These are phyloP conservation scores for Parastagonospora avenae DNA, from an alignment of 2,329 filamentous ascomycete species.

Conservation along the genomic window DNA sequence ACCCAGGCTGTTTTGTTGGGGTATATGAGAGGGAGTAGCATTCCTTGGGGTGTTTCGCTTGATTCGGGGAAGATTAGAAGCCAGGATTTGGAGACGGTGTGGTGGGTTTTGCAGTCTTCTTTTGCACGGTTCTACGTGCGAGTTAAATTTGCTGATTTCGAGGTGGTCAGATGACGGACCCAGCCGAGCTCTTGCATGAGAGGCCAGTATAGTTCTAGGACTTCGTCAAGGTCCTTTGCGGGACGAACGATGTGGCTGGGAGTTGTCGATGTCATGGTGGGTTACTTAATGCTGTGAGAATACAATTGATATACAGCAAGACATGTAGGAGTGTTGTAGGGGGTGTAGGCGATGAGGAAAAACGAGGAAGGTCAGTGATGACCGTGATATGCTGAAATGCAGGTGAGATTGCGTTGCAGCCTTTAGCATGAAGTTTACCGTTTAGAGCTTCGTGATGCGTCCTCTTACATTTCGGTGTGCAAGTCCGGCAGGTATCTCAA, in stretches of 20 bases:
- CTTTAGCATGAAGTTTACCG: too few relatives aligned
- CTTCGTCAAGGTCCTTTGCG: conserved; percentile 26
- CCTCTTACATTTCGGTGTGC: too few relatives aligned
- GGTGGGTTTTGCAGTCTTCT: conserved; percentile 41
- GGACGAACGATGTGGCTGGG: conserved; percentile 21
- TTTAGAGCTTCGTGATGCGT: too few relatives aligned
- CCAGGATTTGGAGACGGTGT: conserved; percentile 33
- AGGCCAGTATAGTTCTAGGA: conserved; percentile 41
- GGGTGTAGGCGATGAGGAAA: too few relatives aligned
- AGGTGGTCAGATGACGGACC: conserved; percentile 30
- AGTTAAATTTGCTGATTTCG: background rate
- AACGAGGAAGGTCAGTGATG: too few relatives aligned
- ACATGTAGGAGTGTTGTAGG: background rate
- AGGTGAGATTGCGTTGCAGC: too few relatives aligned
- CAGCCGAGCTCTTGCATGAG: conserved; percentile 42
- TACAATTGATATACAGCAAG: background rate
- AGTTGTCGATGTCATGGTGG: conserved; percentile 3
- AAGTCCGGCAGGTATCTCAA: too few relatives aligned
- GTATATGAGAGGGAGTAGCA: conserved; percentile 39
- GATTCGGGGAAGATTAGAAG: conserved; percentile 36
- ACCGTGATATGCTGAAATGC: too few relatives aligned
- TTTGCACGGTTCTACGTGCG: conserved; percentile 37
- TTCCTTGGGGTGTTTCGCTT: conserved; percentile 33
- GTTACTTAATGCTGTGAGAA: too few relatives aligned
- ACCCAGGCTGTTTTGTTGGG: conserved; percentile 47